Conservation (phyloP, 768 basidiomycete genomes). For the Kwoniella europaea region DNA sequence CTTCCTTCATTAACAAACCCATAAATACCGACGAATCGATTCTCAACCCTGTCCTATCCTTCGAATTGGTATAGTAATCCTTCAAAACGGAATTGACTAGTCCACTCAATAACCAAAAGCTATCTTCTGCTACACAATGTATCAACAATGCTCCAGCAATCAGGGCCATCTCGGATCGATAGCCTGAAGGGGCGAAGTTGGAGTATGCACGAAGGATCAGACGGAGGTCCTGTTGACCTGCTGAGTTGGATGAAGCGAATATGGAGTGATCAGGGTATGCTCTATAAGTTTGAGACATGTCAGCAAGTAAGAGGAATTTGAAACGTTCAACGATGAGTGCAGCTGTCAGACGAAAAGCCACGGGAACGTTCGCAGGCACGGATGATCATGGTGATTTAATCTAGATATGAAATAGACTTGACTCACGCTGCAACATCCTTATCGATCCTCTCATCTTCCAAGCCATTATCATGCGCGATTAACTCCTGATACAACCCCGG, state of each 20-base stretch:
- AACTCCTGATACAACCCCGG: slow-evolving; percentile 50
- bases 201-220: slow-evolving; percentile 46
- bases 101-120: slow-evolving; percentile 50
- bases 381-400: no score
- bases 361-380: no score
- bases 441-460: slow-evolving; percentile 41
- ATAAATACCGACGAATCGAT: slow-evolving; percentile 46
- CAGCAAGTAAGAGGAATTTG: no score
- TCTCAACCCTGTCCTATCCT: slow-evolving; percentile 33
- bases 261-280: slow-evolving; percentile 48
- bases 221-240: slow-evolving; percentile 46
- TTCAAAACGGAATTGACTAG: slow-evolving; percentile 45
- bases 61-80: slow-evolving; percentile 37
- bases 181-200: slow-evolving; percentile 41
- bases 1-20: slow-evolving; percentile 40
- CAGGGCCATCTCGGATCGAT: slow-evolving; percentile 45
- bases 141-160: slow-evolving; percentile 48
- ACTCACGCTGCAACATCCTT: slow-evolving; percentile 42
- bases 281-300: slow-evolving; percentile 9
- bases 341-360: no score
- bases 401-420: no score
- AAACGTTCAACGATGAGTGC: no score
- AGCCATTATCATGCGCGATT: slow-evolving; percentile 44
- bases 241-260: slow-evolving; percentile 35
- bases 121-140: slow-evolving; percentile 55